Evolutionary conservation across 2,329 filamentous ascomycete genomes (phyloP).

Genomic region (Aspergillus calidoustus): DNA sequence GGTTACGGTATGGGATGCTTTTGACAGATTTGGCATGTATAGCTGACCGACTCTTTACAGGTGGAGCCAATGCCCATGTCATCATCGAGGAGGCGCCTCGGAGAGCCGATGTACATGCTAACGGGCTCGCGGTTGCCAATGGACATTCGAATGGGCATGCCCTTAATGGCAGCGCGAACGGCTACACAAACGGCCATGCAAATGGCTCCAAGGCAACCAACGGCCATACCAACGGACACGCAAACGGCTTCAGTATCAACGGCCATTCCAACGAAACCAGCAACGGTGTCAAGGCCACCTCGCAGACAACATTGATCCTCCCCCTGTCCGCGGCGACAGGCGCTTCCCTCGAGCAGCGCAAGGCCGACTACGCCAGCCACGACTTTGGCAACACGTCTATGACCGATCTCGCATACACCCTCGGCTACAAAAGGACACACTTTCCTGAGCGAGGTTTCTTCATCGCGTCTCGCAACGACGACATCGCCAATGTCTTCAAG

Average conservation of each 20-base stretch:
- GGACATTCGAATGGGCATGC: too few relatives aligned
- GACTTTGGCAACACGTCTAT: background rate
- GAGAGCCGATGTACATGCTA: too few relatives aligned
- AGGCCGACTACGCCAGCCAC: constrained; percentile 10
- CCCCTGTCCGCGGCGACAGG: background rate
- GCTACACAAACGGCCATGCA: too few relatives aligned
- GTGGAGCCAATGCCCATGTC: constrained; percentile 43
- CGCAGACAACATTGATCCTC: background rate
- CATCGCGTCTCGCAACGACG: background rate
- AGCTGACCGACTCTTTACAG: constrained; percentile 8
- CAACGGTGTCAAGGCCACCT: too few relatives aligned
- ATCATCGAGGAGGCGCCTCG: constrained; percentile 41
- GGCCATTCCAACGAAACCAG: too few relatives aligned
- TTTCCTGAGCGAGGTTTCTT: constrained; percentile 2
- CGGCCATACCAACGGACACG: too few relatives aligned
- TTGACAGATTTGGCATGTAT: too few relatives aligned
- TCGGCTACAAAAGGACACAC: background rate
- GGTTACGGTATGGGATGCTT: constrained; percentile 29
- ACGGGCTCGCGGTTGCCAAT: too few relatives aligned
- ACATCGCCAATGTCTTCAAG: background rate
- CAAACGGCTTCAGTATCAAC: too few relatives aligned
- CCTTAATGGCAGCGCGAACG: too few relatives aligned
- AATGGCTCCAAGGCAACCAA: too few relatives aligned
- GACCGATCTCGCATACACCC: constrained; percentile 1
- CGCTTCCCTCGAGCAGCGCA: background rate